Conservation (phyloP, 2,329 filamentous ascomycete species). For the Venturia aucupariae region DNA sequence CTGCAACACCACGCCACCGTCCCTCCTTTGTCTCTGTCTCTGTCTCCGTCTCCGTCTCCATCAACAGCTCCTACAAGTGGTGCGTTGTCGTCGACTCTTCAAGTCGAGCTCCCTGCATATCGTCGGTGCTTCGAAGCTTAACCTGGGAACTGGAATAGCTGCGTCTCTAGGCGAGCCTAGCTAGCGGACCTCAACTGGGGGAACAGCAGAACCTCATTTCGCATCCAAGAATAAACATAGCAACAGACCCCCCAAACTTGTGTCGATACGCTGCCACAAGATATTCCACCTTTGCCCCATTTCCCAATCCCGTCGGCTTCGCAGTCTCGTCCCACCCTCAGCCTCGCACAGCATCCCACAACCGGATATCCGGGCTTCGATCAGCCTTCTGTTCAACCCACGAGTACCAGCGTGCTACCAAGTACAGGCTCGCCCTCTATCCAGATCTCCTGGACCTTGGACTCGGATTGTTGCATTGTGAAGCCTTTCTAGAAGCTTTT, state of each 20-base stretch:
- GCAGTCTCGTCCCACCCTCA: constrained; percentile 11
- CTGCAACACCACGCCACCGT: neutral
- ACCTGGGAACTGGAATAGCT: neutral
- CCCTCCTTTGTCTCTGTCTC: neutral
- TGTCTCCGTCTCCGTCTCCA: neutral
- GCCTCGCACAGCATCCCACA: constrained; percentile 14
- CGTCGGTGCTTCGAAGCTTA: neutral
- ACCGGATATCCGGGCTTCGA: constrained; percentile 10
- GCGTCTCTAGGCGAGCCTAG: constrained; percentile 7
- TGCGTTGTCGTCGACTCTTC: neutral
- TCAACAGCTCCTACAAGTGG: too few relatives aligned
- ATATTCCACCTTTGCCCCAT: constrained; percentile 7
- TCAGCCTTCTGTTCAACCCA: constrained; percentile 12
- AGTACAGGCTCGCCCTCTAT: neutral
- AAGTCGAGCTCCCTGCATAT: constrained; percentile 8
- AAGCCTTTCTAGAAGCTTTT: constrained; percentile 6
- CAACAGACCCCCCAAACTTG: neutral
- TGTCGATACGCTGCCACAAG: neutral
- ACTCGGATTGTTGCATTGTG: constrained; percentile 8
- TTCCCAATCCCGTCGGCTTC: neutral
- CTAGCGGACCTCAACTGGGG: constrained; percentile 1
- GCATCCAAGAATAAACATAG: constrained; percentile 4
- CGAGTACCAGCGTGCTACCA: constrained; percentile 4
- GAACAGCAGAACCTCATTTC: constrained; percentile 8
- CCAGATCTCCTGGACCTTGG: neutral